phyloP scores from a whole-genome alignment of 345 rosid species.

The Mallotus nudiflorus region DNA sequence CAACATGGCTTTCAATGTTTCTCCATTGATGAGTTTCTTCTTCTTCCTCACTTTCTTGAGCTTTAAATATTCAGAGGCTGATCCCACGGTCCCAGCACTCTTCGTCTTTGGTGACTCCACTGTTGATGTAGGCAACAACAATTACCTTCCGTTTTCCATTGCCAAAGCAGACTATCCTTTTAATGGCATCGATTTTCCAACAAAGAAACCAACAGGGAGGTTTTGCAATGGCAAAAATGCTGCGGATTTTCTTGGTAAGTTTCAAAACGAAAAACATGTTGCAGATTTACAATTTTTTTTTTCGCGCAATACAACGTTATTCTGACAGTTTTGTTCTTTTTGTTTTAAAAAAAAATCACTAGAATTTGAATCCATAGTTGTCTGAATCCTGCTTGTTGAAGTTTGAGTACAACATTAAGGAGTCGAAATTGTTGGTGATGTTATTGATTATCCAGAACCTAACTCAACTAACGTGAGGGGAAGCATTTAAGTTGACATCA shows the following conservation, averaged over 20 bases:
- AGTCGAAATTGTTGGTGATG: no score
- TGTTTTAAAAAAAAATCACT: no score
- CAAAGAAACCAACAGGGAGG: constrained; percentile 47
- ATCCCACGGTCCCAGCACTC: constrained; percentile 41
- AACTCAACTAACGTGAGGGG: no score
- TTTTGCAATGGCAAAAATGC: constrained; percentile 56
- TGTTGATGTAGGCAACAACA: constrained; percentile 57
- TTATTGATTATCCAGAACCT: no score
- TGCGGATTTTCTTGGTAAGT: constrained; percentile 51
- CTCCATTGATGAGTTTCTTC: not conserved
- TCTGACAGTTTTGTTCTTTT: no score
- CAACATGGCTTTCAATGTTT: not conserved
- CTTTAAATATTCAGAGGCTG: constrained; percentile 15
- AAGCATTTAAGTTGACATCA: no score
- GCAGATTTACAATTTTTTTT: no score
- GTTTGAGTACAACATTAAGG: no score
- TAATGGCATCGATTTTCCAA: constrained; percentile 53
- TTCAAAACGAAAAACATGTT: no score
- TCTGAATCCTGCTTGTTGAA: no score
- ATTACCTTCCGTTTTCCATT: constrained; percentile 35
- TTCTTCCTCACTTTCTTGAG: not conserved
- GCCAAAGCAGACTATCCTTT: constrained; percentile 46
- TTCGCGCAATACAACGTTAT: no score
- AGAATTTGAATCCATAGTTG: no score
- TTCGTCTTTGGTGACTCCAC: constrained; percentile 54